Conservation (phyloP, 306 rosid genomes). For the Acmispon strigosus region DNA sequence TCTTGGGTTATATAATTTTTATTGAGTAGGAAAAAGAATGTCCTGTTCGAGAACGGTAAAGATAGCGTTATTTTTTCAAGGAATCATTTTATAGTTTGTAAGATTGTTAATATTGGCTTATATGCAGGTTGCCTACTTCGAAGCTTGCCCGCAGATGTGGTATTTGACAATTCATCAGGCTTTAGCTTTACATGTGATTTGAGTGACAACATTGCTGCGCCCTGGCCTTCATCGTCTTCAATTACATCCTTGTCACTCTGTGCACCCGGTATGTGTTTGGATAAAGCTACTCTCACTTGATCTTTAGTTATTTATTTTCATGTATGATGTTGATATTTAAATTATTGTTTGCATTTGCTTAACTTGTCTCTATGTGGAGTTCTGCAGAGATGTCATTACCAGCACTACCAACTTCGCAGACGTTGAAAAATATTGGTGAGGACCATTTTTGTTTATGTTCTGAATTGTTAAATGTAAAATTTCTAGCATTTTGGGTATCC, state of each 20-base stretch:
- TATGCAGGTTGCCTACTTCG: slow-evolving; percentile 86
- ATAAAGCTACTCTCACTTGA: neutral
- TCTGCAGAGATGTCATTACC: slow-evolving; percentile 98
- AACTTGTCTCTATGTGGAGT: neutral
- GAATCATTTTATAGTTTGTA: neutral
- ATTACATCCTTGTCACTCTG: slow-evolving; percentile 75
- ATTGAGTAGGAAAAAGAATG: neutral
- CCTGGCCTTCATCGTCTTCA: slow-evolving; percentile 95
- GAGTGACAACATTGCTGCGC: slow-evolving; percentile 87
- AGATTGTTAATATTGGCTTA: slow-evolving; percentile 1
- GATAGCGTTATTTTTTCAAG: neutral
- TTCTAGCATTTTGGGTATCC: neutral
- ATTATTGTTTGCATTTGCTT: neutral
- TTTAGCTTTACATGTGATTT: slow-evolving; percentile 88
- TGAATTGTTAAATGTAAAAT: neutral
- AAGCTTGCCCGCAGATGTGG: slow-evolving; percentile 84
- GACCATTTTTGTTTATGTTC: slow-evolving; percentile 16
- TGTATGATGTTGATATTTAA: slow-evolving; percentile 4
- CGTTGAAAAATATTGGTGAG: slow-evolving; percentile 74
- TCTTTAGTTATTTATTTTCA: neutral
- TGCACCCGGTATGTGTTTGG: slow-evolving; percentile 73
- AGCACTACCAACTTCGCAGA: slow-evolving; percentile 82
- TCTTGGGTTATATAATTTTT: neutral
- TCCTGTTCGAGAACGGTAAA: neutral
- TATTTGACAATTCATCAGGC: slow-evolving; percentile 76